These are phyloP conservation scores for Ceratobasidium sp. DNA, from an alignment of 1,284 basidiomycete genomes.

Conservation along the genomic window DNA sequence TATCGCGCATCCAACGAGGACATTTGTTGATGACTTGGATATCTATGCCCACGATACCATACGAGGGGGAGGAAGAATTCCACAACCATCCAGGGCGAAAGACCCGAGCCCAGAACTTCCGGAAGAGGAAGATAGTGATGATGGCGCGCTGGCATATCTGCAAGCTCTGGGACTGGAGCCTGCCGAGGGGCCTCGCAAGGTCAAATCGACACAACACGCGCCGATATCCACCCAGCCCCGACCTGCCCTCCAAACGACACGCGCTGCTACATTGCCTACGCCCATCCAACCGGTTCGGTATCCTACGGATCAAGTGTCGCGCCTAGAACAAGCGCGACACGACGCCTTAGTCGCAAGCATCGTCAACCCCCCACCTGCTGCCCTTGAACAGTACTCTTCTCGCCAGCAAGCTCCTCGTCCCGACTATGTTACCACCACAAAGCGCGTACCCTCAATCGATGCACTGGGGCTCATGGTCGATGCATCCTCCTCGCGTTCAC, in stretches of 20 bases:
- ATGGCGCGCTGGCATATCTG: constrained; percentile 10
- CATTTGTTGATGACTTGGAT: constrained; percentile 26
- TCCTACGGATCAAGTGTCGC: not conserved
- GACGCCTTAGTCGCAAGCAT: constrained; percentile 15
- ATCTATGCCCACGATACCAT: constrained; percentile 3
- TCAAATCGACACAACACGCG: not conserved
- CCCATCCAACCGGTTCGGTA: not conserved
- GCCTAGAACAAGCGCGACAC: constrained; percentile 16
- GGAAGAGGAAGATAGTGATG: constrained; percentile 1
- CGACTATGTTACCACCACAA: constrained; percentile 20
- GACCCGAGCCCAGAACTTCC: constrained; percentile 15
- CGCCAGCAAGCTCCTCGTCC: not conserved
- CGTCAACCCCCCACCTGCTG: not conserved
- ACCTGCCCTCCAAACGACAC: not conserved
- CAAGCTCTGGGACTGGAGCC: constrained; percentile 28
- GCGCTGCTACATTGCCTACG: constrained; percentile 5
- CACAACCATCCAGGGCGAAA: constrained; percentile 4
- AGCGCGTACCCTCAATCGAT: constrained; percentile 10
- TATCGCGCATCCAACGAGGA: constrained; percentile 1
- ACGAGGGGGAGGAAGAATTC: not conserved
- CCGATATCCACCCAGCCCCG: not conserved
- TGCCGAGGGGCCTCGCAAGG: not conserved
- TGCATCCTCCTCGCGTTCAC: not conserved
- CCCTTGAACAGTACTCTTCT: constrained; percentile 22
- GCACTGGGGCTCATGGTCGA: not conserved